Evolutionary conservation across 108 stramenopile genomes (phyloP), one percentile per base, ranked within the genome.

Genomic region (Pseudonitzschia multiseries): DNA sequence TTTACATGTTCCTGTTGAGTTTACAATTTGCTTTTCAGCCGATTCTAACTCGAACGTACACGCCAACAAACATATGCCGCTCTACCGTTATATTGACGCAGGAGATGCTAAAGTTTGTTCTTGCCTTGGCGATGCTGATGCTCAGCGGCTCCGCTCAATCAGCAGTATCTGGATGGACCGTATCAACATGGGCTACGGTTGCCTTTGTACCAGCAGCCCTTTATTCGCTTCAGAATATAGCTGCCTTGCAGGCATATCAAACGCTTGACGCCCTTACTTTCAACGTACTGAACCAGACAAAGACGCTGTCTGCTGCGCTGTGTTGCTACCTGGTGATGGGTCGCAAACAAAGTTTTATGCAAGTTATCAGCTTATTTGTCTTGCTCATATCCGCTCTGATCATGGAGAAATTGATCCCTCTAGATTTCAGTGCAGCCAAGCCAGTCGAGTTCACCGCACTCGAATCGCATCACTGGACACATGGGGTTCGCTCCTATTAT

Each of bases 211-310:
- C 98, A 22, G 95, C 98, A 1, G 83, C 80, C 9, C 81, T 96
- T 50, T 98, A 97, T 81, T 81, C 92, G 63, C 43, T 98, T 21
- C 98, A 98, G 77, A 98, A 97, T 82, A 73, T 95, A 57, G 86
- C 90, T 4, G 83, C 92, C 4, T 85, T 97, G 56, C 63, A 87
- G 61, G 96, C 95, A 17, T 97, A 97, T 66, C 90, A 92, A 82
- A 86, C 96, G 68, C 83, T 98, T 24, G 94, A 96, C 81, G 89
- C 96, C 15, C 65, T 98, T 3, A 95, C 94, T 12, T 98, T 93
- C 81, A 97, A 95, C 67, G 94, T 97, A 20, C 85, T 98, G 65
- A 98, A 98, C 72, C 98, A 97, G 70, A 97, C 96, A 33, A 98
- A 98, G 64, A 98, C 96, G 5, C 74, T 97, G 20, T 90, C 87